These are phyloP conservation scores for Azolla pinnata DNA, from an alignment of 75 land plant genomes.

Conservation along the genomic window DNA sequence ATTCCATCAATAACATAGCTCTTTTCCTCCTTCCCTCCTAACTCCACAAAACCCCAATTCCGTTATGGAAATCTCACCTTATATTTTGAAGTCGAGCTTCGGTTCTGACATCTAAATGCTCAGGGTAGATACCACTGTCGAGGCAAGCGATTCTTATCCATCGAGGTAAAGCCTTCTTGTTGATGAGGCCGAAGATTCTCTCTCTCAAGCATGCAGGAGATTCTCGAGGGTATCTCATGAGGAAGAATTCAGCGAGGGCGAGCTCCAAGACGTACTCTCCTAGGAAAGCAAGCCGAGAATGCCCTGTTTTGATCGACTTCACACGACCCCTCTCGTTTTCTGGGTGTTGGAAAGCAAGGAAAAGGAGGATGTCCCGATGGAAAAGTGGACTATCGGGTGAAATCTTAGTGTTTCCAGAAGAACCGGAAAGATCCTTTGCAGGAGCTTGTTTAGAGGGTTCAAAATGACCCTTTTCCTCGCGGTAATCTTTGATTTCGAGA, in stretches of 20 bases:
- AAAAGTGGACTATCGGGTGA: constrained; percentile 60
- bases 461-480: no score
- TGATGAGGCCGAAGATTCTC: constrained; percentile 67
- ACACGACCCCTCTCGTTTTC: constrained; percentile 43
- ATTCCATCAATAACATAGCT: no score
- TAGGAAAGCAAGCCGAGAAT: constrained; percentile 71
- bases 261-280: constrained; percentile 76
- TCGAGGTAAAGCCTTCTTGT: constrained; percentile 53
- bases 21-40: no score
- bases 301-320: constrained; percentile 53
- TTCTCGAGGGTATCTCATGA: constrained; percentile 88
- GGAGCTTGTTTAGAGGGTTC: neutral
- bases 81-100: no score
- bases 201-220: constrained; percentile 73
- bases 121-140: constrained; percentile 73
- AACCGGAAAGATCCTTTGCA: neutral
- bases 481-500: no score
- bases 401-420: neutral
- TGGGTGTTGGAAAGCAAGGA: constrained; percentile 79
- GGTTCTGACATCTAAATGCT: no score
- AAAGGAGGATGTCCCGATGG: constrained; percentile 72
- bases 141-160: constrained; percentile 78
- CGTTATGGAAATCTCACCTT: no score
- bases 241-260: constrained; percentile 57
- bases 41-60: no score